A percentile compares a stretch with the other conserved stretches of the same genome.
Evolutionary conservation across 352 stramenopile species (phyloP).

Genomic region (Globisporangium megalacanthum): DNA sequence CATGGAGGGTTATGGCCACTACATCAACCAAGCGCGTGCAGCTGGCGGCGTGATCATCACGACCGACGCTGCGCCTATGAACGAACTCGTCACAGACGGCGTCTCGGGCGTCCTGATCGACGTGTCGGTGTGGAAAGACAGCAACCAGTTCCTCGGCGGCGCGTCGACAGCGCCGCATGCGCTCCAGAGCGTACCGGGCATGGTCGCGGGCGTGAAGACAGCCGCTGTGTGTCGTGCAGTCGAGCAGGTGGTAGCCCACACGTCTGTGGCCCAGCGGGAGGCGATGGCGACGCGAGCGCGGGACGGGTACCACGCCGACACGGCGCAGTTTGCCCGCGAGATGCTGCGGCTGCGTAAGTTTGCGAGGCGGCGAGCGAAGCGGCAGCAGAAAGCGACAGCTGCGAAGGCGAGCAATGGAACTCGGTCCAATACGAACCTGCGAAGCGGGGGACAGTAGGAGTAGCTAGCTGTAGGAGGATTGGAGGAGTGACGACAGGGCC

Average conservation of each 20-base stretch:
- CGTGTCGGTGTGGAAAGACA: conserved; percentile 7
- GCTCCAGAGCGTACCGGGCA: conserved; percentile 29
- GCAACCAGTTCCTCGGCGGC: conserved; percentile 27
- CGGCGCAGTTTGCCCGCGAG: conserved; percentile 48
- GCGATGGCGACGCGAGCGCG: conserved; percentile 24
- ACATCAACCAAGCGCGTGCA: conserved; percentile 57
- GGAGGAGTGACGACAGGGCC: too few relatives aligned
- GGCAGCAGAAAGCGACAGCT: too few relatives aligned
- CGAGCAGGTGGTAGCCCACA: conserved; percentile 16
- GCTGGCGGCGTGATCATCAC: conserved; percentile 44
- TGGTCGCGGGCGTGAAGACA: conserved; percentile 18
- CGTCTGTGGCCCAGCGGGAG: not conserved
- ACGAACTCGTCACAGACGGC: conserved; percentile 33
- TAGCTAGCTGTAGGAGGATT: too few relatives aligned
- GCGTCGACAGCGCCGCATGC: conserved; percentile 14
- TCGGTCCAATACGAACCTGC: too few relatives aligned
- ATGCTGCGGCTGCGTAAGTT: conserved; percentile 45
- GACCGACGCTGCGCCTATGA: conserved; percentile 50
- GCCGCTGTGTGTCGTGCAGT: conserved; percentile 5
- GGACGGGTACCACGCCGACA: conserved; percentile 61
- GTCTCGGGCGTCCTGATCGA: conserved; percentile 34
- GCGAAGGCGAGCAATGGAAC: too few relatives aligned
- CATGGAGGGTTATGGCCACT: conserved; percentile 61
- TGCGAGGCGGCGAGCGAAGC: conserved; percentile 1
- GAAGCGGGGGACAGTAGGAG: too few relatives aligned